phyloP scores from a whole-genome alignment of 1,139 yeast species.

The Yamadazyma pseudoaaseri region DNA sequence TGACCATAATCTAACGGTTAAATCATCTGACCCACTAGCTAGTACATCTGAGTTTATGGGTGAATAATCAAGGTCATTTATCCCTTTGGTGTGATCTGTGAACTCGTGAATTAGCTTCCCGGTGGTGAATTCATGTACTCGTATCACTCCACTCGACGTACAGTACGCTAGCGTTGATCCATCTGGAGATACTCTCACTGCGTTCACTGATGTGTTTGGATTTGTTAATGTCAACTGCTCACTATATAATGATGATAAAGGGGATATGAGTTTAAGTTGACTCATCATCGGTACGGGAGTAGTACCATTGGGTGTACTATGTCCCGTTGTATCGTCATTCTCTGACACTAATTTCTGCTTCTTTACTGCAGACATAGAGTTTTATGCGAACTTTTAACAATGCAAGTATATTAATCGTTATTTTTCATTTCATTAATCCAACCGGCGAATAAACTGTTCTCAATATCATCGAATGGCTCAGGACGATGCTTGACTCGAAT shows the following conservation, averaged over 20 bases:
- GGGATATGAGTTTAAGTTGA: slow-evolving; percentile 3
- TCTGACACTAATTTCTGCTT: no score
- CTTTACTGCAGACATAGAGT: no score
- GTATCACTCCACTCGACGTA: slow-evolving; percentile 31
- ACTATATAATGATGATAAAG: slow-evolving; percentile 6
- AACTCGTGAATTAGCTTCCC: slow-evolving; percentile 35
- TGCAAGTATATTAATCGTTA: no score
- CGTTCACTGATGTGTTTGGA: slow-evolving; percentile 9
- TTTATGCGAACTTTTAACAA: no score
- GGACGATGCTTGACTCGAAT: slow-evolving; percentile 8
- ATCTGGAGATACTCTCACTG: slow-evolving; percentile 62
- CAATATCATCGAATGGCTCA: slow-evolving; percentile 43
- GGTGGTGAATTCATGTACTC: slow-evolving; percentile 20
- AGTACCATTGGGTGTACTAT: no score
- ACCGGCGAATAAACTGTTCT: slow-evolving; percentile 39
- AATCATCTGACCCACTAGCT: slow-evolving; percentile 87
- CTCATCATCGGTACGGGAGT: background rate
- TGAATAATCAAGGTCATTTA: slow-evolving; percentile 72
- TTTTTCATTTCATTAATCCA: slow-evolving; percentile 42
- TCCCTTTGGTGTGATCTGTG: slow-evolving; percentile 65
- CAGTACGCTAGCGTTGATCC: slow-evolving; percentile 61
- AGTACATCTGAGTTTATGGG: slow-evolving; percentile 66
- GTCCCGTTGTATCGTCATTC: no score
- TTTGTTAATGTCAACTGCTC: slow-evolving; percentile 4
- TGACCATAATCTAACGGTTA: slow-evolving; percentile 73